Evolutionary conservation across 1,284 basidiomycete genomes (phyloP).

Genomic region (Malassezia equina): DNA sequence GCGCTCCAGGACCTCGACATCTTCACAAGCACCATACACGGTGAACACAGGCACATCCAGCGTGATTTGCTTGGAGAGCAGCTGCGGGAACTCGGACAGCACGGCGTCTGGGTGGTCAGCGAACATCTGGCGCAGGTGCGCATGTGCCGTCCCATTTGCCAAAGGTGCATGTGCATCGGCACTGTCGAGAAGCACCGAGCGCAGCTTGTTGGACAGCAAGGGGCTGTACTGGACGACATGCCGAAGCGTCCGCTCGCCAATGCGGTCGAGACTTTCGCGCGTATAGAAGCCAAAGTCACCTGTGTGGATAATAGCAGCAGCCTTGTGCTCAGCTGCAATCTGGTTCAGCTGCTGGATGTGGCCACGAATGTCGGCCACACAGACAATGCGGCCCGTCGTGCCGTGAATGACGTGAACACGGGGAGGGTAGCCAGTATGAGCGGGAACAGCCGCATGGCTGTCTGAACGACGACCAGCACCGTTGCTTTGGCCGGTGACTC

Average conservation of each 20-base stretch:
- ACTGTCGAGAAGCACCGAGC: conserved; percentile 67
- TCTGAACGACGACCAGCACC: background rate
- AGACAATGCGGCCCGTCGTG: conserved; percentile 67
- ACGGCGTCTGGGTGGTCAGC: conserved; percentile 37
- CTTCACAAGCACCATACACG: conserved; percentile 95
- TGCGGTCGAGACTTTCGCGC: conserved; percentile 67
- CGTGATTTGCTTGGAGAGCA: conserved; percentile 59
- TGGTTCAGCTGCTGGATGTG: conserved; percentile 74
- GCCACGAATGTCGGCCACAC: conserved; percentile 77
- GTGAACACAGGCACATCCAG: conserved; percentile 73
- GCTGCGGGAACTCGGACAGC: conserved; percentile 85
- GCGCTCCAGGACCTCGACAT: conserved; percentile 82
- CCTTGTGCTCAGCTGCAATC: conserved; percentile 80
- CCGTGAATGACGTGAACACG: conserved; percentile 40
- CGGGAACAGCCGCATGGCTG: background rate
- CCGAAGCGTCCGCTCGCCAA: conserved; percentile 83
- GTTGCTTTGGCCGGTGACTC: background rate
- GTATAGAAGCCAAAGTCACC: conserved; percentile 99
- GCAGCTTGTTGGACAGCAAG: conserved; percentile 72
- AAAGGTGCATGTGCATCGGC: conserved; percentile 41
- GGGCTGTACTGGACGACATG: conserved; percentile 96
- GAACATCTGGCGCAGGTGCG: conserved; percentile 44
- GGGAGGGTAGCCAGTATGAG: background rate
- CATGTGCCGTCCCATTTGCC: conserved; percentile 13
- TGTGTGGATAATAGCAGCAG: conserved; percentile 74